Evolutionary conservation across 768 basidiomycete species (phyloP).

Genomic region (Xanthoconium stramineum): DNA sequence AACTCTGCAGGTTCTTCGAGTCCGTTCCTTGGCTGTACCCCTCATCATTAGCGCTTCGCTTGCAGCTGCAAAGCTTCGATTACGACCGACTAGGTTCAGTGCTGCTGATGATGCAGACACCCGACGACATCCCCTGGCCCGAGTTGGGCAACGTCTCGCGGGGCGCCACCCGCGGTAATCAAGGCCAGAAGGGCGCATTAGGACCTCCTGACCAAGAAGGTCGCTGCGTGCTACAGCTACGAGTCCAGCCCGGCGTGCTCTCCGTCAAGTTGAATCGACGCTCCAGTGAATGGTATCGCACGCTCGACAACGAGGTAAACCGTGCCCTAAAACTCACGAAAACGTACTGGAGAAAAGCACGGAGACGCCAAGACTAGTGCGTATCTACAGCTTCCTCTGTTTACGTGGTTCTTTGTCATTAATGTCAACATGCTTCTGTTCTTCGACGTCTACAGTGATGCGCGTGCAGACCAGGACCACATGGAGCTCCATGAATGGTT

Average conservation of each 20-base stretch:
- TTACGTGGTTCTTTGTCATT: not conserved
- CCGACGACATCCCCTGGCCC: constrained; percentile 82
- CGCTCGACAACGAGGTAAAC: constrained; percentile 74
- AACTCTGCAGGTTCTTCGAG: constrained; percentile 11
- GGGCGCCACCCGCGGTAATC: constrained; percentile 80
- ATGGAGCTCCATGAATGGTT: constrained; percentile 89
- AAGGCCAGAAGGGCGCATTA: constrained; percentile 80
- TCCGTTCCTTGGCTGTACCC: constrained; percentile 11
- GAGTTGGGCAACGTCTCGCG: constrained; percentile 83
- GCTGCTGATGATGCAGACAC: constrained; percentile 42
- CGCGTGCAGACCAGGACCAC: constrained; percentile 82
- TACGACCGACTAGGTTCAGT: constrained; percentile 4
- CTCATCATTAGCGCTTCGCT: constrained; percentile 7
- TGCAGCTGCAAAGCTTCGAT: constrained; percentile 3
- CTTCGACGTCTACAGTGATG: constrained; percentile 39
- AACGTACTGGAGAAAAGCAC: constrained; percentile 82
- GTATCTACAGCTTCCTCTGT: constrained; percentile 6
- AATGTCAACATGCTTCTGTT: constrained; percentile 4
- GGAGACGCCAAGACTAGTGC: constrained; percentile 70
- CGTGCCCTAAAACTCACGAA: constrained; percentile 80
- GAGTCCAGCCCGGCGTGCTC: constrained; percentile 81
- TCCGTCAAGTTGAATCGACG: constrained; percentile 71
- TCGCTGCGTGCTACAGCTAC: constrained; percentile 73
- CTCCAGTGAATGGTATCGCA: constrained; percentile 80
- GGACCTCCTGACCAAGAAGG: constrained; percentile 70